Conservation (phyloP, 352 stramenopile species). For the Phytopythium chamaehyphon region DNA sequence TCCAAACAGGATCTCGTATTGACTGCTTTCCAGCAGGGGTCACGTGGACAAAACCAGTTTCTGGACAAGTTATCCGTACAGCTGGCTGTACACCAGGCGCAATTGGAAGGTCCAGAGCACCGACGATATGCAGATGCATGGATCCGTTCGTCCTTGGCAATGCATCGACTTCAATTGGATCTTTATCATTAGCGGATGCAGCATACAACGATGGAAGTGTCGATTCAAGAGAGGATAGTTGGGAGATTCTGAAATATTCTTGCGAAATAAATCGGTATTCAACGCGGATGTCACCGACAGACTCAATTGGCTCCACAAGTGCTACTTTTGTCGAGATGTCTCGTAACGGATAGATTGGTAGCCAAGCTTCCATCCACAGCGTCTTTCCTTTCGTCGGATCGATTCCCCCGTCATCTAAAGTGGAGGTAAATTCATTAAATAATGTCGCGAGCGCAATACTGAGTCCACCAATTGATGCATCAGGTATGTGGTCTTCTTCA, state of each 20-base stretch:
- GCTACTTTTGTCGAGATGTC: too few relatives aligned
- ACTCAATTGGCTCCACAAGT: background rate
- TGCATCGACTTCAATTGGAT: background rate
- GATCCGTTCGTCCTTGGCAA: conserved; percentile 11
- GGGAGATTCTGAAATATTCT: conserved; percentile 17
- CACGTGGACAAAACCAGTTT: conserved; percentile 9
- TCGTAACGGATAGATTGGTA: conserved; percentile 28
- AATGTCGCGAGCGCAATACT: conserved; percentile 25
- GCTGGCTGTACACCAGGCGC: conserved; percentile 35
- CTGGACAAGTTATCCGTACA: conserved; percentile 16
- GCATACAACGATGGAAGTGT: conserved; percentile 2
- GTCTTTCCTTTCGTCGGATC: conserved; percentile 11
- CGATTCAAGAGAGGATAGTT: conserved; percentile 6
- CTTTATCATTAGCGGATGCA: background rate
- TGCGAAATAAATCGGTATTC: conserved; percentile 48
- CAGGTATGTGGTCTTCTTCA: conserved; percentile 48
- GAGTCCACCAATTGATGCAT: conserved; percentile 34
- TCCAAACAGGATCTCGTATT: conserved; percentile 28
- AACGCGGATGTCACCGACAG: conserved; percentile 32
- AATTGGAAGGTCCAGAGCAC: conserved; percentile 21
- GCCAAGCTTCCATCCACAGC: conserved; percentile 40
- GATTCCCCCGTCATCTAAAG: background rate
- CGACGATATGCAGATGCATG: conserved; percentile 29
- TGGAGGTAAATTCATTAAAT: conserved; percentile 13
- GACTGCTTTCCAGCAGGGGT: conserved; percentile 28